These are phyloP conservation scores for Trametes versicolor DNA, from an alignment of 1,284 basidiomycete species.

Conservation along the genomic window DNA sequence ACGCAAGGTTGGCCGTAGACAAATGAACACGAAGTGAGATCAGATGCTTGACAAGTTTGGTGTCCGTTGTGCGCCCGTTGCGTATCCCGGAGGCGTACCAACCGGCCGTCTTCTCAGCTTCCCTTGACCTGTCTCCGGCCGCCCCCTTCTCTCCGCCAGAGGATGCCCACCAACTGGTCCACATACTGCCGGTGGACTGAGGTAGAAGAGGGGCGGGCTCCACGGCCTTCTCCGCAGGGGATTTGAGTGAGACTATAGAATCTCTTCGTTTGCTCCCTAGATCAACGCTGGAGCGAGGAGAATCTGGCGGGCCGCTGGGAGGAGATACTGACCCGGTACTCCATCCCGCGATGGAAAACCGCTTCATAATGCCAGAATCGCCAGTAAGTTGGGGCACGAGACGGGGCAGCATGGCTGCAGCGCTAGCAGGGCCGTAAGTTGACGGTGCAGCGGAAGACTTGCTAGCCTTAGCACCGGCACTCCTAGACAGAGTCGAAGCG, in stretches of 20 bases:
- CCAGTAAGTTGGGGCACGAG: constrained; percentile 77
- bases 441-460: constrained; percentile 46
- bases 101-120: constrained; percentile 58
- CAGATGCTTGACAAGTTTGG: constrained; percentile 79
- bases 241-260: constrained; percentile 33
- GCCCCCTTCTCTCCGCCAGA: constrained; percentile 62
- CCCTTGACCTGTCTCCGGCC: constrained; percentile 49
- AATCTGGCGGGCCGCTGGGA: constrained; percentile 45
- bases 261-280: constrained; percentile 42
- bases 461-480: constrained; percentile 41
- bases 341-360: constrained; percentile 79
- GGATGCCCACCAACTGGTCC: constrained; percentile 77
- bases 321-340: constrained; percentile 50
- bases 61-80: constrained; percentile 59
- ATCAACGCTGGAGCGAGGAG: constrained; percentile 51
- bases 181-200: constrained; percentile 78
- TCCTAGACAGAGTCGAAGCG: constrained; percentile 47
- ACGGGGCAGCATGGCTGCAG: constrained; percentile 62
- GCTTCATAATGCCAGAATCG: constrained; percentile 71
- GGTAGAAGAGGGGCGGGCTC: constrained; percentile 56
- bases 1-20: constrained; percentile 82
- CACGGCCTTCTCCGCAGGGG: constrained; percentile 41
- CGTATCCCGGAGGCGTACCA: constrained; percentile 71
- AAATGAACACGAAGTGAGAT: constrained; percentile 88
- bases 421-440: constrained; percentile 71